A percentile compares a stretch with the other conserved stretches of the same genome.
Conservation (phyloP, 176 grass and related monocot species). For the Musa acuminata region DNA sequence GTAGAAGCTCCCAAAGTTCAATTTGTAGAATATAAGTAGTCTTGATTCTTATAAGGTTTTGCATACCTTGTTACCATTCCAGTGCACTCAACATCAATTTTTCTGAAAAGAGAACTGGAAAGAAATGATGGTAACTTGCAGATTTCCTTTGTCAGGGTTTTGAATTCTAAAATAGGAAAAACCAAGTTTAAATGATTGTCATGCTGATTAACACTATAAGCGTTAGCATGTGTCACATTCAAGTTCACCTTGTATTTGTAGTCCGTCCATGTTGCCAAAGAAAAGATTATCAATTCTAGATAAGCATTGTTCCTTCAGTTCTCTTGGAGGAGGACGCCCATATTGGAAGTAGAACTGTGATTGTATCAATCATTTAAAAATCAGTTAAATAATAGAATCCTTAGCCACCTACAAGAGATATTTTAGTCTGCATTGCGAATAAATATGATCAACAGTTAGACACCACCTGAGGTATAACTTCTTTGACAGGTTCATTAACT, state of each 20-base stretch:
- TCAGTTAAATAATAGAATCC: neutral
- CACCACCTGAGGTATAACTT: conserved; percentile 89
- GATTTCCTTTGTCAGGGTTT: conserved; percentile 86
- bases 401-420: neutral
- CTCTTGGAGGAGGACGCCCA: conserved; percentile 69
- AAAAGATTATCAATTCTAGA: conserved; percentile 89
- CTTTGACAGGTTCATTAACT: conserved; percentile 37
- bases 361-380: conserved; percentile 12
- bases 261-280: conserved; percentile 74
- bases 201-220: conserved; percentile 12
- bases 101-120: conserved; percentile 64
- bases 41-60: conserved; percentile 2
- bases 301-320: conserved; percentile 87
- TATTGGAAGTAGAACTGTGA: conserved; percentile 91
- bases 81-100: conserved; percentile 54
- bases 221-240: neutral
- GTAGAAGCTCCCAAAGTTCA: neutral
- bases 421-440: neutral
- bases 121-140: conserved; percentile 91
- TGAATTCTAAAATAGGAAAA: conserved; percentile 56
- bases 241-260: conserved; percentile 68
- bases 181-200: conserved; percentile 23
- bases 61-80: conserved; percentile 61
- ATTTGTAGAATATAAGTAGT: neutral
- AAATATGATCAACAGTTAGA: neutral